These are phyloP conservation scores for Phytophthora niederhauseri DNA, from an alignment of 352 stramenopile genomes.

Conservation along the genomic window DNA sequence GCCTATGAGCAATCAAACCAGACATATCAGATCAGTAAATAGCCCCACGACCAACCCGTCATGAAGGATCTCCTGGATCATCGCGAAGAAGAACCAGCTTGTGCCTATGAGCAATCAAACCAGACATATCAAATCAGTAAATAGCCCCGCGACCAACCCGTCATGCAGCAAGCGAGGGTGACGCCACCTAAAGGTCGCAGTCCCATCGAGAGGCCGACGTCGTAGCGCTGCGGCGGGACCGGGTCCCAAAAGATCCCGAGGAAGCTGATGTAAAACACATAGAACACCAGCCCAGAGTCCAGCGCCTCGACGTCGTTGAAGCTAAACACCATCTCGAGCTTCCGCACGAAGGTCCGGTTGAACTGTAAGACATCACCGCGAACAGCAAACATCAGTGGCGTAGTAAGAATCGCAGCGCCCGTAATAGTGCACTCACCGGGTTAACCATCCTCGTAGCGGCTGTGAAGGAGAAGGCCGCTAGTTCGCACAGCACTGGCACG, in stretches of 20 bases:
- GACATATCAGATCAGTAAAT: conserved; percentile 17
- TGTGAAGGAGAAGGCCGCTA: conserved; percentile 87
- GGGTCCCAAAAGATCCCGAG: conserved; percentile 89
- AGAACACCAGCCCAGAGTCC: conserved; percentile 87
- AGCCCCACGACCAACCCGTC: background rate
- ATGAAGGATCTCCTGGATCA: conserved; percentile 47
- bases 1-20: conserved; percentile 40
- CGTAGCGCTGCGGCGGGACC: conserved; percentile 78
- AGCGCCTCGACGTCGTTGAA: conserved; percentile 89
- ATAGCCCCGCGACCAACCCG: background rate
- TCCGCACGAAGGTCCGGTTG: conserved; percentile 84
- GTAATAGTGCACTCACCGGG: conserved; percentile 50
- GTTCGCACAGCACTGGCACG: conserved; percentile 81
- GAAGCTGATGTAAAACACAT: conserved; percentile 87
- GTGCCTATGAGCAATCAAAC: conserved; percentile 52
- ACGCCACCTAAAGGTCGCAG: conserved; percentile 60
- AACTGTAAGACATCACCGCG: conserved; percentile 51
- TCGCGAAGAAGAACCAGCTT: conserved; percentile 85
- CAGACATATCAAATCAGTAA: conserved; percentile 16
- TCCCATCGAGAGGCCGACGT: conserved; percentile 78
- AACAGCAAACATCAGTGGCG: conserved; percentile 11
- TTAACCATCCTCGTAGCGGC: conserved; percentile 89
- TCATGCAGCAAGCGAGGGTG: background rate
- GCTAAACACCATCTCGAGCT: conserved; percentile 88
- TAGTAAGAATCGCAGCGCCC: background rate